Evolutionary conservation across 176 grass and related monocot genomes (phyloP), one percentile per base, ranked within the genome.

Genomic region (Areca catechu): DNA sequence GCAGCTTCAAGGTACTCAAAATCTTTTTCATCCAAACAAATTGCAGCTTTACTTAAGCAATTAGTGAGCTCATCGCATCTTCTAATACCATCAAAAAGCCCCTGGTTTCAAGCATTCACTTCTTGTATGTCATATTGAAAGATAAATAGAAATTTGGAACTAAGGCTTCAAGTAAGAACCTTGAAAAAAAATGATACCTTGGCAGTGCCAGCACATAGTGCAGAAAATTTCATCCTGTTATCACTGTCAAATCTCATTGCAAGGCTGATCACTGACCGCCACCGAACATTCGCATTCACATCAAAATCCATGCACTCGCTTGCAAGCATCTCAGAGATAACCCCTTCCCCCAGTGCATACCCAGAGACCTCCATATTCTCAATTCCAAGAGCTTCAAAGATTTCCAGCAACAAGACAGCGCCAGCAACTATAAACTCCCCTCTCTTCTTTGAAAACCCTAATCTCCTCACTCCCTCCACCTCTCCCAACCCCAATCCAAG

Each of bases 341-440:
- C 59, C 17, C 59, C 59, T 43, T 61, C 59, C 19, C 28, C 43
- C 2, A 61, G 59, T 43, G 59, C 59, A 61, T 61, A 47, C 29
- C 59, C 59, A 61, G 59, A 61, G n/a, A 61, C 59, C 18, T 21
- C 59, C 9, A 61, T 61, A 25, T 61, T 47, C 29, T 20, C 29
- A 47, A 61, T 61, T 19, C 59, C 59, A 21, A 61, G 59, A 61
- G 59, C 20, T 34, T 47, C 59, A 48, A 61, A 61, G 29, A 61
- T 43, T 16, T 61, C 59, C 28, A 43, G 20, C 29, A 61, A 61
- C 29, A 61, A 15, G 16, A 61, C 17, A 21, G 29, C 59, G 12
- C 59, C 59, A 1, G 59, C 59, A 48, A 47, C 28, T 48, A 61
- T 61, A 14, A 61, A 61, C 29, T 61, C 59, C 20, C 29, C 43